phyloP scores from a whole-genome alignment of 495 filamentous ascomycete species.

The Talaromyces liani region DNA sequence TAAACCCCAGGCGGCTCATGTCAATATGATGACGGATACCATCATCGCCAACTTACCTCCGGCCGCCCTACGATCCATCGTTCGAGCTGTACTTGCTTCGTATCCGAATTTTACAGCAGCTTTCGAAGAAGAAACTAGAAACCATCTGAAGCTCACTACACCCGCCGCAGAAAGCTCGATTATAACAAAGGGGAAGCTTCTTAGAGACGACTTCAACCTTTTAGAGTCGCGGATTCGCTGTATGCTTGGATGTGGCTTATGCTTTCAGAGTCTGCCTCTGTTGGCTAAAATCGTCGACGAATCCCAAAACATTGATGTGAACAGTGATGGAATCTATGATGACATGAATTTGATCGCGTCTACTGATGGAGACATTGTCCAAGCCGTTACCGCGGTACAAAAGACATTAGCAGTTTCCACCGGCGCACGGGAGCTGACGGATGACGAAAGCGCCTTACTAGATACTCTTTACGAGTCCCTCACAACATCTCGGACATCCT shows the following conservation, averaged over 20 bases:
- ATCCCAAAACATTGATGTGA: background rate
- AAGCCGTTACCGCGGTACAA: conserved; percentile 32
- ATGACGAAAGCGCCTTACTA: background rate
- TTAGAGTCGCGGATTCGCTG: conserved; percentile 17
- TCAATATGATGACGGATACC: conserved; percentile 28
- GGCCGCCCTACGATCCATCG: conserved; percentile 17
- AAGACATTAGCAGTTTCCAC: conserved; percentile 22
- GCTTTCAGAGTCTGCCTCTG: conserved; percentile 11
- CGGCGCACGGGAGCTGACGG: conserved; percentile 8
- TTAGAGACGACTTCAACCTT: background rate
- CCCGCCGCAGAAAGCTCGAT: background rate
- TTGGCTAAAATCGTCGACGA: conserved; percentile 13
- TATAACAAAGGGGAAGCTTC: background rate
- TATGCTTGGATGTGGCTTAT: conserved; percentile 21
- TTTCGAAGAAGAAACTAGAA: conserved; percentile 15
- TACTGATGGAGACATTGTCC: conserved; percentile 35
- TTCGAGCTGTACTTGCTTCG: conserved; percentile 15
- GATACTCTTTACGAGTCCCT: background rate
- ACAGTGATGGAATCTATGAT: background rate
- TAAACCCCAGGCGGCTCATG: conserved; percentile 18
- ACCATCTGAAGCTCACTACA: conserved; percentile 4
- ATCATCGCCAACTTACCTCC: conserved; percentile 21
- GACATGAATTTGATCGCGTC: conserved; percentile 14
- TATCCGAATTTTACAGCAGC: conserved; percentile 13
- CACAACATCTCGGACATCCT: background rate